A percentile compares a stretch with the other conserved stretches of the same genome.
phyloP scores from a whole-genome alignment of 371 early-diverging fungal genomes.

The Blastocladiella emersonii region DNA sequence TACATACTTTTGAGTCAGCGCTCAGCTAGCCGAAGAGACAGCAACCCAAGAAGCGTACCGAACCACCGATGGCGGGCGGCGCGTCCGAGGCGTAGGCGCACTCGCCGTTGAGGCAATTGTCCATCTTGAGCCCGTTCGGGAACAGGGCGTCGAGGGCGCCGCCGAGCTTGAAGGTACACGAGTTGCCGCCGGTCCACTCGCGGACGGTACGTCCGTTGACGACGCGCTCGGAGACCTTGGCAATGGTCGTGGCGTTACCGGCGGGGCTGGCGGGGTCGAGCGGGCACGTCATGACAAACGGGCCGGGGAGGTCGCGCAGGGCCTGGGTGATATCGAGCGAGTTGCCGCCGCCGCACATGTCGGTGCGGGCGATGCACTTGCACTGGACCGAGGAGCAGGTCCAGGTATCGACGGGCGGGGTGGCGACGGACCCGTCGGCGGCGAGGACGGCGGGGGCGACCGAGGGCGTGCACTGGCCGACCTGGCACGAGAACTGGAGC shows the following conservation, averaged over 20 bases:
- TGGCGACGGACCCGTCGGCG: background rate
- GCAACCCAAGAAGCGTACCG: too few relatives aligned
- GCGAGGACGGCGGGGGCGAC: background rate
- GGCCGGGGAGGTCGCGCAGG: background rate
- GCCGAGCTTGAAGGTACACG: background rate
- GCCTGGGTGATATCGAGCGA: background rate
- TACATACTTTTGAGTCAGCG: too few relatives aligned
- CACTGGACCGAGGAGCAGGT: background rate
- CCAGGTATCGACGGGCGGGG: background rate
- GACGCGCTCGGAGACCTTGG: background rate
- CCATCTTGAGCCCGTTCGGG: background rate
- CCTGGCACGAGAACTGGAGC: constrained; percentile 4
- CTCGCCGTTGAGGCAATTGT: background rate
- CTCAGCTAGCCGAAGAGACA: too few relatives aligned
- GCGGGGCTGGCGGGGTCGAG: background rate
- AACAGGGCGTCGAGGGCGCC: background rate
- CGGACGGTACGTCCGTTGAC: background rate
- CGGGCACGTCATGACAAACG: constrained; percentile 1
- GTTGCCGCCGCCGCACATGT: constrained; percentile 5
- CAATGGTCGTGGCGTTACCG: background rate
- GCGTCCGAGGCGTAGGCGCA: constrained; percentile 1
- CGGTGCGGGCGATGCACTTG: background rate
- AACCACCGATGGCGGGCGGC: background rate
- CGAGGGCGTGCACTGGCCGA: background rate
- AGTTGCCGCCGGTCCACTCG: background rate